Evolutionary conservation across 495 filamentous ascomycete species (phyloP).

Genomic region (Letharia lupina): DNA sequence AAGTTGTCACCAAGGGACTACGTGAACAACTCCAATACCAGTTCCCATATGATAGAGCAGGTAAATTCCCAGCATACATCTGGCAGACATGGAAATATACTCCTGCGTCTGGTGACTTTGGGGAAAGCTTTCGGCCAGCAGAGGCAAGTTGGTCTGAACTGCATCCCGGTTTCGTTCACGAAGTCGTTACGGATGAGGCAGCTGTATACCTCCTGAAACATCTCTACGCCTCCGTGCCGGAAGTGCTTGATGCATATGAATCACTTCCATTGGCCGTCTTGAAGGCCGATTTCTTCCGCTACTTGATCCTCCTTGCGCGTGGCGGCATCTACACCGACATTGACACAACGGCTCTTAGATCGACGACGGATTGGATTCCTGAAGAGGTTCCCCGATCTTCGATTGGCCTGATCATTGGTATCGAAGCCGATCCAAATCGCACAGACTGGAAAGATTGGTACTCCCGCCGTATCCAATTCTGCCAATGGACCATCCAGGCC

Average conservation of each 20-base stretch:
- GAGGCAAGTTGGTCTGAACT: conserved; percentile 89
- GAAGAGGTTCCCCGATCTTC: conserved; percentile 61
- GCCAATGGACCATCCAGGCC: conserved; percentile 96
- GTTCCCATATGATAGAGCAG: conserved; percentile 81
- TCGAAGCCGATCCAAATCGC: conserved; percentile 92
- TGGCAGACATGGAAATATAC: conserved; percentile 99
- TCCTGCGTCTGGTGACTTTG: conserved; percentile 72
- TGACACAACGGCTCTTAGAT: conserved; percentile 76
- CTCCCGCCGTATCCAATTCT: conserved; percentile 91
- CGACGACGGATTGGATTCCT: conserved; percentile 82
- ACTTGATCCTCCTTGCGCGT: conserved; percentile 84
- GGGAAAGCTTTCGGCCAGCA: conserved; percentile 59
- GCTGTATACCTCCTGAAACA: conserved; percentile 73
- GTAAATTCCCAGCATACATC: conserved; percentile 91
- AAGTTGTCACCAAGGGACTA: conserved; percentile 55
- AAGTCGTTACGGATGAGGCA: conserved; percentile 88
- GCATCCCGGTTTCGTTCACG: conserved; percentile 88
- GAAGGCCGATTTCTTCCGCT: conserved; percentile 98
- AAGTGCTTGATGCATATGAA: conserved; percentile 86
- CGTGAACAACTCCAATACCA: conserved; percentile 83
- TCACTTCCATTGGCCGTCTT: conserved; percentile 78
- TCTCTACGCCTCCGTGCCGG: conserved; percentile 79
- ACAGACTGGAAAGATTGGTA: conserved; percentile 94
- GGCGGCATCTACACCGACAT: conserved; percentile 97
- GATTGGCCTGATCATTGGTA: conserved; percentile 82